Percentiles rank a stretch among this genome's conserved stretches.
phyloP scores from a whole-genome alignment of 2,329 filamentous ascomycete genomes.

The Penicillium sp. region DNA sequence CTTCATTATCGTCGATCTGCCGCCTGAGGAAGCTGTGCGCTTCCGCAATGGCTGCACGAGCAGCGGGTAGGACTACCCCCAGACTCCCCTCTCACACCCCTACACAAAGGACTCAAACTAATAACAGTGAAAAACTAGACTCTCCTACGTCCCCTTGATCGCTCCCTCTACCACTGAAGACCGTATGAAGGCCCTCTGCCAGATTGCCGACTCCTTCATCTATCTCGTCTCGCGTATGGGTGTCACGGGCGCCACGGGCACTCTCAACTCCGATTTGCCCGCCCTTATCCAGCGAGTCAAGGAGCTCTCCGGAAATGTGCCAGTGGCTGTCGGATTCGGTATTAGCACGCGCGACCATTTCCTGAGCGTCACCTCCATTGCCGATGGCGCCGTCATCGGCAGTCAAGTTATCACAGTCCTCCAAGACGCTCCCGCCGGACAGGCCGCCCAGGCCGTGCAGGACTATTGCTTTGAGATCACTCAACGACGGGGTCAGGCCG shows the following conservation, averaged over 20 bases:
- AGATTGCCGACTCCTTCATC: conserved; percentile 97
- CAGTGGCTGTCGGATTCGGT: conserved; percentile 94
- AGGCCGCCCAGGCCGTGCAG: conserved; percentile 72
- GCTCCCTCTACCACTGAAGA: conserved; percentile 89
- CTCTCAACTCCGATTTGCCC: conserved; percentile 77
- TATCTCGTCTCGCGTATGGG: conserved; percentile 98
- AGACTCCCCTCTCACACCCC: background rate
- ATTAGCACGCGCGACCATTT: conserved; percentile 97
- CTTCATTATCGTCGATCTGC: conserved; percentile 94
- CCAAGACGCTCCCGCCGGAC: conserved; percentile 65
- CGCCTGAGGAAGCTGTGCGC: conserved; percentile 90
- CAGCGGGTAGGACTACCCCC: conserved; percentile 28
- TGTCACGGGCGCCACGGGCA: conserved; percentile 86
- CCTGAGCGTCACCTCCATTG: conserved; percentile 70
- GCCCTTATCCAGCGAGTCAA: conserved; percentile 83
- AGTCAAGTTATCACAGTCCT: conserved; percentile 90
- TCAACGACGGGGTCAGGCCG: background rate
- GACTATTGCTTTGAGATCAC: conserved; percentile 81
- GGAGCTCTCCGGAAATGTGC: conserved; percentile 86
- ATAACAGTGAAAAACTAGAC: conserved; percentile 45
- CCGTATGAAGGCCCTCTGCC: conserved; percentile 93
- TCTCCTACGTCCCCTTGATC: conserved; percentile 97
- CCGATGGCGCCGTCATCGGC: conserved; percentile 94
- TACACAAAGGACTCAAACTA: background rate
- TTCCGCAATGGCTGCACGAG: conserved; percentile 50